Evolutionary conservation across 2,329 filamentous ascomycete genomes (phyloP), one percentile per base, ranked within the genome.

Genomic region (Hymenoscyphus albidus): DNA sequence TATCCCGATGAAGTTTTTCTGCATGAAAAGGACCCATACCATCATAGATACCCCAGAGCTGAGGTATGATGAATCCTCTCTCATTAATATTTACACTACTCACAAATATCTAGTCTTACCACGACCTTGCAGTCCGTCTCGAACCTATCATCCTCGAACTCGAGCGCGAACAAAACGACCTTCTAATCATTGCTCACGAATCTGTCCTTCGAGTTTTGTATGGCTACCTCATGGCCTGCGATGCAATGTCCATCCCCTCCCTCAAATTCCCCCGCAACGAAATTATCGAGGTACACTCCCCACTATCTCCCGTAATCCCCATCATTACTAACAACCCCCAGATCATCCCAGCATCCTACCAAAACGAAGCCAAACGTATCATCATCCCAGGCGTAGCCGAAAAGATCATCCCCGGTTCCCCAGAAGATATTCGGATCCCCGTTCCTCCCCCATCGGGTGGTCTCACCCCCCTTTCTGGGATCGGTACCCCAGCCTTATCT

Each of bases 181-280:
- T 99, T n/a, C 85, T 99, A 62, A 97, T 99, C 74, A 97, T 99
- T 70, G 95, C 95, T 0, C 95, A 99, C 77, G 95, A 99, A 77
- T 96, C 92, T 61, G 95, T 99, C n/a, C 84, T 99, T 58, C 91
- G 95, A 55, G 95, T 99, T 31, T 84, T 99, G 3, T 99, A 99
- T 75, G 93, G 93, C 31, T 99, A 99, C 77, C 83, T 99, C 48
- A 99, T 99, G 95, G 95, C 96, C 71, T 98, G 95, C 79, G 95
- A 94, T 75, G 93, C 96, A 9, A 90, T 90, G 77, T 93, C 96
- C 74, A 99, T 99, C 68, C 95, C 95, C 3, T 90, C 88, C 71
- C 85, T 99, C 67, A 91, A 92, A 70, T 99, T 99, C 74, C 95
- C 95, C 3, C 90, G 95, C 55, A 90, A 99, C 75, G 93, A 99